Percentiles rank a stretch among this genome's conserved stretches.
Conservation (phyloP, 768 basidiomycete genomes). For the Cystobasidium tubakii region DNA sequence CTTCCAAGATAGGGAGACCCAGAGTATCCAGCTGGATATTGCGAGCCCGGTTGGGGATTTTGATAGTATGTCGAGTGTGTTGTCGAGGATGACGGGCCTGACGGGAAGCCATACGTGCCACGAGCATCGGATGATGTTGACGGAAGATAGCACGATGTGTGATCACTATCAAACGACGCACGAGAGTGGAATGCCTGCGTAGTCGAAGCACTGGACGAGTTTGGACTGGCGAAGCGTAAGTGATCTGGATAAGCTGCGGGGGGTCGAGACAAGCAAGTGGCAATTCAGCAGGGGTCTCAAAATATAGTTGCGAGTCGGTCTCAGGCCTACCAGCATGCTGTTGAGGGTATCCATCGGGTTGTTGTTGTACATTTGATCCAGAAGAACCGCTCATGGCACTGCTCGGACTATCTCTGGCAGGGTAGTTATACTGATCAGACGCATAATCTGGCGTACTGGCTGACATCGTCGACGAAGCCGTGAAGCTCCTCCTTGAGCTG, state of each 20-base stretch:
- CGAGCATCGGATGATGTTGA: slow-evolving; percentile 23
- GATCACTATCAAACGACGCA: slow-evolving; percentile 25
- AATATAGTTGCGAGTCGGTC: background rate
- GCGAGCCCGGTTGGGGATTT: background rate
- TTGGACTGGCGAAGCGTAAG: background rate
- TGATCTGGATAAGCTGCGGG: slow-evolving; percentile 1
- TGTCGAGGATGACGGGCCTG: slow-evolving; percentile 21
- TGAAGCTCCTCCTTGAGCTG: slow-evolving; percentile 15
- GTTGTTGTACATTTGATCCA: background rate
- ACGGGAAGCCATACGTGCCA: background rate
- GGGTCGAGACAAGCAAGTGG: background rate
- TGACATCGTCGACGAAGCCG: background rate
- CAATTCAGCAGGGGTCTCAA: no score
- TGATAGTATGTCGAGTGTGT: slow-evolving; percentile 26
- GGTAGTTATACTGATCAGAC: slow-evolving; percentile 1
- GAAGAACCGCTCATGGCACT: background rate
- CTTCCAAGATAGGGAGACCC: background rate
- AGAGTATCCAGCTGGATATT: background rate
- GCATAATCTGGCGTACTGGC: slow-evolving; percentile 4
- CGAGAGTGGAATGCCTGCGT: background rate
- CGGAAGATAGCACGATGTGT: slow-evolving; percentile 27
- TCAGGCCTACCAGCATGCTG: background rate
- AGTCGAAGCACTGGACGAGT: background rate
- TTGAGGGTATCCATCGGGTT: background rate
- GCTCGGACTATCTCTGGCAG: background rate